A percentile compares a stretch with the other conserved stretches of the same genome.
These are phyloP conservation scores for Leptographium radiaticola DNA, from an alignment of 2,329 filamentous ascomycete species.

Conservation along the genomic window DNA sequence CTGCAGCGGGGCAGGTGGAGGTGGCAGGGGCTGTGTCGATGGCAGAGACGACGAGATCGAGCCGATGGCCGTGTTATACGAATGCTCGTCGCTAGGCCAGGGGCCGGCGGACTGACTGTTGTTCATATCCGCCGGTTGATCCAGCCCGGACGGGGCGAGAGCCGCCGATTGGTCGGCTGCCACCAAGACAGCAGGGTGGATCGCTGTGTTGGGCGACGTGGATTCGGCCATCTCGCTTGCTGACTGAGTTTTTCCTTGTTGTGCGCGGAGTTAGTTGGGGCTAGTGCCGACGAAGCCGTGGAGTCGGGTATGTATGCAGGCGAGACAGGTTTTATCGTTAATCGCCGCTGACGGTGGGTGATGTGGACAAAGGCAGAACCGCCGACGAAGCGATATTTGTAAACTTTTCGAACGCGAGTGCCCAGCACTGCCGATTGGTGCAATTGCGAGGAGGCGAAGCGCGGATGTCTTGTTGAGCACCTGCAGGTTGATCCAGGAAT, in stretches of 20 bases:
- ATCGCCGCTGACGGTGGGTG: too few relatives aligned
- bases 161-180: not conserved
- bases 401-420: not conserved
- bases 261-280: conserved; percentile 5
- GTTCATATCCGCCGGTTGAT: too few relatives aligned
- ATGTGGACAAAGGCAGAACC: too few relatives aligned
- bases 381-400: too few relatives aligned
- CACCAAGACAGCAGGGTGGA: conserved; percentile 35
- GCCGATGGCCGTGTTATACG: conserved; percentile 7
- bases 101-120: not conserved
- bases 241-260: not conserved
- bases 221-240: conserved; percentile 21
- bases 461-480: not conserved
- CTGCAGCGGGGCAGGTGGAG: not conserved
- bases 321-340: not conserved
- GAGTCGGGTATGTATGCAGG: not conserved
- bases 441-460: not conserved
- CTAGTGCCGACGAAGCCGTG: not conserved
- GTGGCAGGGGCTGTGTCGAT: too few relatives aligned
- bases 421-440: conserved; percentile 6
- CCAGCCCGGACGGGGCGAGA: too few relatives aligned
- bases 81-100: not conserved
- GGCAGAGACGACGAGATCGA: not conserved
- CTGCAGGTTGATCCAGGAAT: not conserved
- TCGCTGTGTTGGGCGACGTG: conserved; percentile 31